These are phyloP conservation scores for Leucosporidium yakuticum DNA, from an alignment of 768 basidiomycete species.

Conservation along the genomic window DNA sequence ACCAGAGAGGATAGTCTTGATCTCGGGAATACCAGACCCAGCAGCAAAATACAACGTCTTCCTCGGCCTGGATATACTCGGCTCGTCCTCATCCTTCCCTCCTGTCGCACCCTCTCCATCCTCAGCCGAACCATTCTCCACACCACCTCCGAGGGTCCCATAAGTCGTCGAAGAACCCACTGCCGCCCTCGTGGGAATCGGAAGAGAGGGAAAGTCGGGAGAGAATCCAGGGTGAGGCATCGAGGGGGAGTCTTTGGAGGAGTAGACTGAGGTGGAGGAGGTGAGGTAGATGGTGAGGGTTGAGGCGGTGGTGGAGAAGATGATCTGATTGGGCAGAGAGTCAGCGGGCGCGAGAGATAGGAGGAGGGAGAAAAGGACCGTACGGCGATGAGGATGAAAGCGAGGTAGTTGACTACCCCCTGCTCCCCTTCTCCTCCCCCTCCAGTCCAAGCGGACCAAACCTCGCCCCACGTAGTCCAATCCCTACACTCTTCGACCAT, in stretches of 20 bases:
- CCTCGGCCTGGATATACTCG: constrained; percentile 11
- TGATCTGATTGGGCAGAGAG: constrained; percentile 50
- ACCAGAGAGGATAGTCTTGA: constrained; percentile 90
- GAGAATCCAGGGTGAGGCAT: constrained; percentile 6
- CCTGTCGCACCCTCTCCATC: background rate
- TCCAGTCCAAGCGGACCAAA: constrained; percentile 46
- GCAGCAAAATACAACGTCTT: constrained; percentile 53
- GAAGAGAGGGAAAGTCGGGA: background rate
- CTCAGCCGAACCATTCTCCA: background rate
- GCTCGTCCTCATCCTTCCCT: background rate
- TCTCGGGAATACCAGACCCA: constrained; percentile 92
- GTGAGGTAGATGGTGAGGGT: constrained; percentile 81
- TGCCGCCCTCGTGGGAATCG: too few species aligned
- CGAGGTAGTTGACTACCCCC: constrained; percentile 58
- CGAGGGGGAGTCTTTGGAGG: constrained; percentile 71
- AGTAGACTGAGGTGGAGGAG: constrained; percentile 77
- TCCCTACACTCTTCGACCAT: constrained; percentile 52
- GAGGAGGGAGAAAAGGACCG: constrained; percentile 39
- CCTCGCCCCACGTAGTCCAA: constrained; percentile 72
- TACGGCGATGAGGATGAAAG: constrained; percentile 74
- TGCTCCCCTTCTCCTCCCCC: constrained; percentile 44
- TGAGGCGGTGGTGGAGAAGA: constrained; percentile 65
- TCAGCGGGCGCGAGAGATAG: background rate
- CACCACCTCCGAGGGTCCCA: constrained; percentile 47
- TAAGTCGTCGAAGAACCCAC: background rate